phyloP scores from a whole-genome alignment of 768 basidiomycete species.

The Boletus subparvulus region DNA sequence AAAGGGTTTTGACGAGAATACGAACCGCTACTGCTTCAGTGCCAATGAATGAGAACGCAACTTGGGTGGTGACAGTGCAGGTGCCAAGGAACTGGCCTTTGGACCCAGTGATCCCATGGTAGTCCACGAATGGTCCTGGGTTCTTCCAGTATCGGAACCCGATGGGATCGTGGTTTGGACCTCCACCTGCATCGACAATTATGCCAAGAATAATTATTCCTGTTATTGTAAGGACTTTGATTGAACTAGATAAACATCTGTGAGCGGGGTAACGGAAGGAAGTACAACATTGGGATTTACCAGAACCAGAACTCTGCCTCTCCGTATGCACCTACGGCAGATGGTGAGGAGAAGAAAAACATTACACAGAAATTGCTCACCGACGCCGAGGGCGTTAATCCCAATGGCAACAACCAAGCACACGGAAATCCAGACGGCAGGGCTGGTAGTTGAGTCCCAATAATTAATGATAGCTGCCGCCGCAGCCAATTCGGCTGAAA shows the following conservation, averaged over 20 bases:
- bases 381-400: neutral
- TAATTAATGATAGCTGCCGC: neutral
- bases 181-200: conserved; percentile 3
- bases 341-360: neutral
- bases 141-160: conserved; percentile 44
- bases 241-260: neutral
- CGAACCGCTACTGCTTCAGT: neutral
- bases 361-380: neutral
- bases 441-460: neutral
- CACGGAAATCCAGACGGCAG: conserved; percentile 1
- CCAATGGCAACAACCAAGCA: neutral
- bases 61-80: neutral
- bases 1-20: neutral
- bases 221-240: neutral
- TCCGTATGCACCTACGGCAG: conserved; percentile 1
- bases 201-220: conserved; percentile 4
- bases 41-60: neutral
- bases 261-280: neutral
- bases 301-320: conserved; percentile 8
- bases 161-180: conserved; percentile 1
- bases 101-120: neutral
- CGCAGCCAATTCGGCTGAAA: neutral
- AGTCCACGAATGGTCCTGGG: neutral
- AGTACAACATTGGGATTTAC: neutral
- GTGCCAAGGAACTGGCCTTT: neutral